These are phyloP conservation scores for Posidonia australis DNA, from an alignment of 106 monocot genomes.

Conservation along the genomic window DNA sequence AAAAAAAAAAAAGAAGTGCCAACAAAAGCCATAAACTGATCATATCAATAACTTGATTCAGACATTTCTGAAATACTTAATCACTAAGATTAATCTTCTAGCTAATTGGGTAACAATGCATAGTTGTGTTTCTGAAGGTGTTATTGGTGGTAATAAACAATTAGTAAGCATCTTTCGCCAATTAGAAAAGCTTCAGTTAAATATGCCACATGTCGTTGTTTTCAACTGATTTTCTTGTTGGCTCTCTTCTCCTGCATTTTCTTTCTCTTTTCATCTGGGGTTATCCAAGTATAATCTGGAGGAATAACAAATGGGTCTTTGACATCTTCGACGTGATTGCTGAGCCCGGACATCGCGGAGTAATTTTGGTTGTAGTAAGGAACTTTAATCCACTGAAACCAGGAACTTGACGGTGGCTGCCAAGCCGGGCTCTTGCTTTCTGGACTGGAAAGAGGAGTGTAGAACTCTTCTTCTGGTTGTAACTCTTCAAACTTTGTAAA, in stretches of 20 bases:
- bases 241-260: constrained; percentile 56
- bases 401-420: constrained; percentile 8
- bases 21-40: no score
- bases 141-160: no score
- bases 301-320: constrained; percentile 47
- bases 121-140: no score
- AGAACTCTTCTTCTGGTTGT: constrained; percentile 16
- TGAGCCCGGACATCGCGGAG: neutral
- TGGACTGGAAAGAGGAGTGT: constrained; percentile 13
- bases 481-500: constrained; percentile 18
- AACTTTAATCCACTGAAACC: constrained; percentile 21
- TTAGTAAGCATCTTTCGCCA: no score
- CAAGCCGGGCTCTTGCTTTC: constrained; percentile 5
- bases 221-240: no score
- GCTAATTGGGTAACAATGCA: no score
- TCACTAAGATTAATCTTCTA: no score
- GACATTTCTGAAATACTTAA: no score
- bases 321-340: constrained; percentile 5
- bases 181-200: no score
- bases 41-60: no score
- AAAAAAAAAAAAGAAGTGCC: no score
- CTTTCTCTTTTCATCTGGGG: constrained; percentile 63
- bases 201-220: no score
- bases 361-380: constrained; percentile 12
- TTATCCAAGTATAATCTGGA: constrained; percentile 56